Conservation (phyloP, 306 rosid species). For the Ormosia emarginata region DNA sequence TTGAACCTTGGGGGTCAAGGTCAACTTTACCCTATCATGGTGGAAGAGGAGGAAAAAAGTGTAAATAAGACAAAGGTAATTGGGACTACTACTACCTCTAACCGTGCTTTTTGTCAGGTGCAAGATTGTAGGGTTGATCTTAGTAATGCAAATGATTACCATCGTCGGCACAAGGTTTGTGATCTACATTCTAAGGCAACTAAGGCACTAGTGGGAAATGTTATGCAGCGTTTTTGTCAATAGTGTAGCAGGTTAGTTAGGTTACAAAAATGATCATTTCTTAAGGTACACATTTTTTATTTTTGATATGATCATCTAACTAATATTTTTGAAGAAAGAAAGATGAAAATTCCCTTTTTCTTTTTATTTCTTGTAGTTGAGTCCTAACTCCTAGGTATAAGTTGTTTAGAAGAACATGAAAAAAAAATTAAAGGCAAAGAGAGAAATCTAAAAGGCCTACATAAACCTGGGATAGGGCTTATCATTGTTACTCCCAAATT, state of each 20-base stretch:
- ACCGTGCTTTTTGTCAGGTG: constrained; percentile 74
- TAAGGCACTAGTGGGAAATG: constrained; percentile 67
- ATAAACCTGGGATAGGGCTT: no score
- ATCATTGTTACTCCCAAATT: background rate
- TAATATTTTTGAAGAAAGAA: background rate
- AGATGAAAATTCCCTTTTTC: background rate
- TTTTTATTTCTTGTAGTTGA: background rate
- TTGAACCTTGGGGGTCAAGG: constrained; percentile 62
- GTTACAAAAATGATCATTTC: background rate
- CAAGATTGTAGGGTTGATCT: constrained; percentile 86
- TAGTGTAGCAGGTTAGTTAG: constrained; percentile 88
- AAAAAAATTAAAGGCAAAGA: background rate
- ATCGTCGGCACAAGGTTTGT: constrained; percentile 80
- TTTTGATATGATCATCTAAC: background rate
- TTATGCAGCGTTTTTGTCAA: constrained; percentile 90
- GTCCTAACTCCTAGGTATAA: background rate
- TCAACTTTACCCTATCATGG: constrained; percentile 51
- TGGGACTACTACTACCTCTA: constrained; percentile 37
- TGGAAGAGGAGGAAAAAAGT: constrained; percentile 51
- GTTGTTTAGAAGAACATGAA: background rate
- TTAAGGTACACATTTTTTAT: background rate
- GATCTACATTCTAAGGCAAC: constrained; percentile 82
- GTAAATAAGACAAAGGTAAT: constrained; percentile 77
- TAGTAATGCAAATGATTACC: constrained; percentile 73
- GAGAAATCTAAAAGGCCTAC: no score